Percentiles rank a stretch among this genome's conserved stretches.
Evolutionary conservation across 75 land plant species (phyloP).

Genomic region (Selaginella moellendorffii): DNA sequence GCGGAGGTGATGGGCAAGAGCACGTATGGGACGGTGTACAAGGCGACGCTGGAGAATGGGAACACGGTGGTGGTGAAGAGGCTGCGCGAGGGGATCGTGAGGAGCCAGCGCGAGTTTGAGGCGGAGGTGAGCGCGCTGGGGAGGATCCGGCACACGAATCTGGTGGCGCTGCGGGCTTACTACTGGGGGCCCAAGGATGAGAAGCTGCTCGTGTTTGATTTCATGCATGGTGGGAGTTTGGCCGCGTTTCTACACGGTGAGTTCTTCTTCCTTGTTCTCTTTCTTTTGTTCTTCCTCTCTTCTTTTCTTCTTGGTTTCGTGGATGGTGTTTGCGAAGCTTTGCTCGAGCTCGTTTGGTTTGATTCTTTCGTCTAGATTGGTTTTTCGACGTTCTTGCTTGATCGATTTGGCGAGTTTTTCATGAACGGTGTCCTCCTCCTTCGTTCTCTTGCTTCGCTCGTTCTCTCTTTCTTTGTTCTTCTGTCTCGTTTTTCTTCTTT

Average conservation of each 20-base stretch:
- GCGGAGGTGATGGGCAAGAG: conserved; percentile 91
- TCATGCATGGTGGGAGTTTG: conserved; percentile 64
- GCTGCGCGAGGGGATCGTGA: conserved; percentile 64
- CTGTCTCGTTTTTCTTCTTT: too few relatives aligned
- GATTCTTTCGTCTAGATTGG: too few relatives aligned
- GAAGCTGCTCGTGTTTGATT: conserved; percentile 81
- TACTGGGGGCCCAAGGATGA: conserved; percentile 90
- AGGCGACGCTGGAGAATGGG: conserved; percentile 60
- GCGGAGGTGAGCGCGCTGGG: conserved; percentile 55
- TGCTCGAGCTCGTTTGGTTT: too few relatives aligned
- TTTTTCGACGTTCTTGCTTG: too few relatives aligned
- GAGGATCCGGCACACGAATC: conserved; percentile 60
- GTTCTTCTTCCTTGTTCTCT: too few relatives aligned
- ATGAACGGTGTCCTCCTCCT: too few relatives aligned
- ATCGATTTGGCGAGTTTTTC: too few relatives aligned
- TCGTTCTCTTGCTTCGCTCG: too few relatives aligned
- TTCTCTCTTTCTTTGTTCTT: too few relatives aligned
- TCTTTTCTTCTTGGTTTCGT: too few relatives aligned
- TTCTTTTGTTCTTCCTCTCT: too few relatives aligned
- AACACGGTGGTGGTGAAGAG: conserved; percentile 78
- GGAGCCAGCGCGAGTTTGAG: conserved; percentile 62
- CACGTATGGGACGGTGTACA: conserved; percentile 82
- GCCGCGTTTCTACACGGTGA: conserved; percentile 75
- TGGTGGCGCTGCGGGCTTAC: conserved; percentile 75
- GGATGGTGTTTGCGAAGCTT: too few relatives aligned